A percentile compares a stretch with the other conserved stretches of the same genome.
Conservation (phyloP, 2,329 filamentous ascomycete species). For the Polytolypa hystricis region DNA sequence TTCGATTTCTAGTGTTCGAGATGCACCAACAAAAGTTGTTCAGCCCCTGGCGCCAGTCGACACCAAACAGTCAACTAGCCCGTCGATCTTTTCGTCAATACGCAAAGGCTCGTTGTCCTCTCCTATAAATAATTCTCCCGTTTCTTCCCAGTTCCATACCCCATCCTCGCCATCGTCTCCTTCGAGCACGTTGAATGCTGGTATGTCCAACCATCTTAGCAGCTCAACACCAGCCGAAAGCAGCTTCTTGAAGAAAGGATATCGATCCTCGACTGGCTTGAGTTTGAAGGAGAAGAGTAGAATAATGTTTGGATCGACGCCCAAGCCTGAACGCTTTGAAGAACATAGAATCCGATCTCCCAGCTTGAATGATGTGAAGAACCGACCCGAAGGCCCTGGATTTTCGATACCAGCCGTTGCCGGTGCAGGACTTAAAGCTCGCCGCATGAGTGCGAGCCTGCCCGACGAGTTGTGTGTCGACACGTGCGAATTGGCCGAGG, state of each 20-base stretch:
- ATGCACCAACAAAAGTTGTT: background rate
- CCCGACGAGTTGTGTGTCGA: conserved; percentile 66
- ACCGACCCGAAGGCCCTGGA: conserved; percentile 13
- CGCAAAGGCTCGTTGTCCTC: conserved; percentile 26
- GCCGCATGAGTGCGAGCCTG: conserved; percentile 62
- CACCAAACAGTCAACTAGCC: conserved; percentile 1
- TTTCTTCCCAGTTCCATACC: conserved; percentile 25
- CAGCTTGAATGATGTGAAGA: conserved; percentile 16
- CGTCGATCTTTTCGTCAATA: conserved; percentile 5
- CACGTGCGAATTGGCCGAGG: conserved; percentile 54
- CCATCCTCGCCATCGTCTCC: conserved; percentile 27
- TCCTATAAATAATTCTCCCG: conserved; percentile 25
- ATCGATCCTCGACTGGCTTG: conserved; percentile 15
- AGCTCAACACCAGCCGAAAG: conserved; percentile 7
- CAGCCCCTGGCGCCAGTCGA: conserved; percentile 2
- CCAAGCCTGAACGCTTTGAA: conserved; percentile 12
- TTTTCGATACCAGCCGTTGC: conserved; percentile 50
- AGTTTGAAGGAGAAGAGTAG: conserved; percentile 15
- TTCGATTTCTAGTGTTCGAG: background rate
- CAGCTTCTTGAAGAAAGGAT: conserved; percentile 9
- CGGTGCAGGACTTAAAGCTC: conserved; percentile 65
- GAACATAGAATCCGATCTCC: conserved; percentile 17
- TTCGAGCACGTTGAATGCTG: conserved; percentile 20
- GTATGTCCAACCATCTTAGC: conserved; percentile 8
- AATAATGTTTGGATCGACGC: conserved; percentile 17